Evolutionary conservation across 139 green algal genomes (phyloP), one percentile per base, ranked within the genome.

Genomic region (Dunaliella primolecta): DNA sequence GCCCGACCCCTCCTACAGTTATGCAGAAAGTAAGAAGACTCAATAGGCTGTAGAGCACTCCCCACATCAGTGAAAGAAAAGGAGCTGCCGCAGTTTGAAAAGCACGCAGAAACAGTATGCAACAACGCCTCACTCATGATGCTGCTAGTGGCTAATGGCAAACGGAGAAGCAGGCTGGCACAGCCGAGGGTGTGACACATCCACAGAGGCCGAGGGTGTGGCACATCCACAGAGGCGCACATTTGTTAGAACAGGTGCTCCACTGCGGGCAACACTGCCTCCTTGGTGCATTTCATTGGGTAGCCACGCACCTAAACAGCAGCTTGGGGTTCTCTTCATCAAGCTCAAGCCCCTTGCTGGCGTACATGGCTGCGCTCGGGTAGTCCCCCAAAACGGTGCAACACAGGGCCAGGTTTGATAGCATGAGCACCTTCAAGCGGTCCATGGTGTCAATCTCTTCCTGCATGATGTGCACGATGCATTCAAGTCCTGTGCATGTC

Each of bases 331-430:
- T 92, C 24, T 81, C 75, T 23, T 86, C 84, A 24, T 86, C 86
- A 37, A 72, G 27, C 11, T 83, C 36, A 2, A 88, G 21, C 2
- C 72, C 85, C 77, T 88, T 75, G 70, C 72, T 72, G 30, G 57
- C 78, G 83, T 86, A 93, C 31, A 87, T 86, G 0, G 92, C 83
- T 21, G 90, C 88, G 35, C 89, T 70, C 0, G 85, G 72, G 64
- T 89, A 91, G 38, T 94, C 86, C 32, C 79, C 80, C 82, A 90
- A 55, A 33, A 77, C 79, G 27, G 93, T 82, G 27, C 35, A 78
- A 1, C 36, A 85, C 30, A 93, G 84, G 7, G 92, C 93, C 75
- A 96, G 37, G 84, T 96, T 96, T 30, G 84, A 85, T 86, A 91
- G 87, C 87, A 93, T 80, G 0, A 85, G 83, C 38, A 90, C 15